Conservation (phyloP, 805 yeast species). For the Saccharomycopsis selenospora region DNA sequence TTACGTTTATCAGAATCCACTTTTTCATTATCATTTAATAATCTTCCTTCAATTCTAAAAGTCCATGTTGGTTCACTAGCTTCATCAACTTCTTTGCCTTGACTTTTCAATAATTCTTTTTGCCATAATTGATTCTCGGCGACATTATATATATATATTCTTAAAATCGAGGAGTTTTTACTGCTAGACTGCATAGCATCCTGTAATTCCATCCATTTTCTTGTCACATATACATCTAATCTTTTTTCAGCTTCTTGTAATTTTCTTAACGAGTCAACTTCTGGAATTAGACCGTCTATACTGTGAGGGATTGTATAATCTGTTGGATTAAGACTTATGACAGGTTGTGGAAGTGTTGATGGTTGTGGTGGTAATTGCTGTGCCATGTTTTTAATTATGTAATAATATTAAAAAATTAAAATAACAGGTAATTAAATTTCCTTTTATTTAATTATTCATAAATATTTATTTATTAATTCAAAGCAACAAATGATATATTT, state of each 20-base stretch:
- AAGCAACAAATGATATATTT: too few relatives aligned
- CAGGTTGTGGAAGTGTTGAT: slow-evolving; percentile 20
- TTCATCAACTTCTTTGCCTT: slow-evolving; percentile 23
- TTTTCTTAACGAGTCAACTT: slow-evolving; percentile 63
- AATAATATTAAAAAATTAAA: too few relatives aligned
- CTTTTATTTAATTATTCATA: too few relatives aligned
- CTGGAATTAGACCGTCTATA: slow-evolving; percentile 47
- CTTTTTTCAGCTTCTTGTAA: slow-evolving; percentile 75
- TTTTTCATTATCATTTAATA: slow-evolving; percentile 46
- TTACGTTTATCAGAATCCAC: slow-evolving; percentile 43
- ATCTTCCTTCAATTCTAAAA: slow-evolving; percentile 78
- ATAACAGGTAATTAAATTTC: too few relatives aligned
- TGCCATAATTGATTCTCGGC: slow-evolving; percentile 91
- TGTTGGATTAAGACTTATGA: slow-evolving; percentile 37
- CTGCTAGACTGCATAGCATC: slow-evolving; percentile 46
- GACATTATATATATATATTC: slow-evolving; percentile 78
- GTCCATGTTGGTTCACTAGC: slow-evolving; percentile 62
- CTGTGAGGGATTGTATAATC: slow-evolving; percentile 45
- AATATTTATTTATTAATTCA: too few relatives aligned
- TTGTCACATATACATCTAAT: slow-evolving; percentile 71
- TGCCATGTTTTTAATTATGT: too few relatives aligned
- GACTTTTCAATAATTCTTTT: slow-evolving; percentile 21
- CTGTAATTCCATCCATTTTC: slow-evolving; percentile 80
- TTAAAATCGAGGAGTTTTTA: slow-evolving; percentile 50
- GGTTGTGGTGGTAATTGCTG: slow-evolving; percentile 26